Evolutionary conservation across 495 filamentous ascomycete genomes (phyloP).

Genomic region (Aspergillus cavernicola): DNA sequence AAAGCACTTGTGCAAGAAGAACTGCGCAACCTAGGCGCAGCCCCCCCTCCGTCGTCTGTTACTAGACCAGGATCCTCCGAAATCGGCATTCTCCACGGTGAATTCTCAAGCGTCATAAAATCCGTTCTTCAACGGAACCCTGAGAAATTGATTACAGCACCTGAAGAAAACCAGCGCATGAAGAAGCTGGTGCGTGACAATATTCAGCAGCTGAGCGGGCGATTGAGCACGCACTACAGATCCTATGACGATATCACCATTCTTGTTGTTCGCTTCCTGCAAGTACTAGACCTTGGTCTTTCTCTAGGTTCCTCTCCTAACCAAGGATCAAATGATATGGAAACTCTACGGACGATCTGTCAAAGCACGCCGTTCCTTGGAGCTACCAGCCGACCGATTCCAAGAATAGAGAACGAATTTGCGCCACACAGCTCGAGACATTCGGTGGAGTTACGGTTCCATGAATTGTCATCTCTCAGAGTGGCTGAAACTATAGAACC

Average conservation of each 20-base stretch:
- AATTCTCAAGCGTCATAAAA: slow-evolving; percentile 73
- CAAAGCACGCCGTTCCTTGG: slow-evolving; percentile 62
- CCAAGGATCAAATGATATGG: slow-evolving; percentile 18
- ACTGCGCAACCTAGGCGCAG: slow-evolving; percentile 57
- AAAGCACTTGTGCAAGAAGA: slow-evolving; percentile 56
- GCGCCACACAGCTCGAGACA: slow-evolving; percentile 29
- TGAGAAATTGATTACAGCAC: slow-evolving; percentile 29
- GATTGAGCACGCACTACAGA: slow-evolving; percentile 63
- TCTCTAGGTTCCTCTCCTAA: slow-evolving; percentile 48
- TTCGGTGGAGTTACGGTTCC: slow-evolving; percentile 42
- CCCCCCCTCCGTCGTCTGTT: slow-evolving; percentile 59
- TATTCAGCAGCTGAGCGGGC: slow-evolving; percentile 59
- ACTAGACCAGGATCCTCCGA: slow-evolving; percentile 66
- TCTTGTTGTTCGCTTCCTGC: slow-evolving; percentile 76
- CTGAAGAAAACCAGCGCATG: slow-evolving; percentile 25
- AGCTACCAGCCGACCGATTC: slow-evolving; percentile 33
- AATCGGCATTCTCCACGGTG: slow-evolving; percentile 69
- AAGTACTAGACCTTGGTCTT: slow-evolving; percentile 73
- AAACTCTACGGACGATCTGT: slow-evolving; percentile 40
- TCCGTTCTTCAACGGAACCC: slow-evolving; percentile 57
- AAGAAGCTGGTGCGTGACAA: slow-evolving; percentile 65
- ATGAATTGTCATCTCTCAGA: slow-evolving; percentile 39
- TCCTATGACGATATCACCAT: slow-evolving; percentile 80
- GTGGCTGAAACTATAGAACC: slow-evolving; percentile 34
- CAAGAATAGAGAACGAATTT: slow-evolving; percentile 10